These are phyloP conservation scores for Isabelozyma pseudorhagii DNA, from an alignment of 805 yeast species.

Conservation along the genomic window DNA sequence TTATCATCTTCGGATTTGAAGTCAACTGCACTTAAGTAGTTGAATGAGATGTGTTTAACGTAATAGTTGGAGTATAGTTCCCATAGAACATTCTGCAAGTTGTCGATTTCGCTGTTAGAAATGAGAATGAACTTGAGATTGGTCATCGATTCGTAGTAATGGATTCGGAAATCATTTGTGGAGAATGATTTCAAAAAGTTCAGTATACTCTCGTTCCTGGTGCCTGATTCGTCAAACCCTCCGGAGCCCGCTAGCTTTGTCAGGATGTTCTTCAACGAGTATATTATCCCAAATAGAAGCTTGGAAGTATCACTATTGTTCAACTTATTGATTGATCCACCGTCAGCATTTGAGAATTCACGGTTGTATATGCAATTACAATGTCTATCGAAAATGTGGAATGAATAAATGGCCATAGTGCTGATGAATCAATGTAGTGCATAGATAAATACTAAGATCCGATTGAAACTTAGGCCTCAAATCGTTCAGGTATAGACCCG, in stretches of 20 bases:
- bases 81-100: conserved; percentile 52
- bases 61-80: conserved; percentile 60
- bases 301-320: conserved; percentile 72
- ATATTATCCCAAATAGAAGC: conserved; percentile 79
- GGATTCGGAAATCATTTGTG: conserved; percentile 78
- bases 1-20: conserved; percentile 45
- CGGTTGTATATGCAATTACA: conserved; percentile 81
- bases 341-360: conserved; percentile 41
- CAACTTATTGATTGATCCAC: conserved; percentile 42
- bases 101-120: conserved; percentile 60
- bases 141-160: conserved; percentile 74
- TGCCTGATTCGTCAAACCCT: conserved; percentile 16
- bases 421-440: background rate
- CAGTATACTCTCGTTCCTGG: conserved; percentile 1
- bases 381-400: conserved; percentile 90
- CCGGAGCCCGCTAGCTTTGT: conserved; percentile 39
- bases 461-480: too few relatives aligned
- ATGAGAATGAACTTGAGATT: conserved; percentile 73
- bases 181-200: conserved; percentile 51
- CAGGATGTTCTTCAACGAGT: conserved; percentile 74
- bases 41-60: conserved; percentile 59
- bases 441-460: too few relatives aligned
- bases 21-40: conserved; percentile 53
- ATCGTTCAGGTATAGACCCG: background rate
- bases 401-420: conserved; percentile 67